Percentiles rank a stretch among this genome's conserved stretches.
Evolutionary conservation across 306 rosid genomes (phyloP).

Genomic region (Canavalia gladiata): DNA sequence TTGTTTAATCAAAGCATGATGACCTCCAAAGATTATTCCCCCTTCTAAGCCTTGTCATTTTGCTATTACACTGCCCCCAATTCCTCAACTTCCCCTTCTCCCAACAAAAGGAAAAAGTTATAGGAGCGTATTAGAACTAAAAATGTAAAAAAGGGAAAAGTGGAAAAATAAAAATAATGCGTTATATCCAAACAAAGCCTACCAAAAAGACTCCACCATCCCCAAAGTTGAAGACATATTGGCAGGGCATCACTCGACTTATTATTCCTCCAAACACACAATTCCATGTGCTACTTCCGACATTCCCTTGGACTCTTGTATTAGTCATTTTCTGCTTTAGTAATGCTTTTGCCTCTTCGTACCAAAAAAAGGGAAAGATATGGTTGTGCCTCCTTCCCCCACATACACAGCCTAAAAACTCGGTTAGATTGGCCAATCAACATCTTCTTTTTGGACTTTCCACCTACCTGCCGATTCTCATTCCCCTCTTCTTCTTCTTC

Average conservation of each 20-base stretch:
- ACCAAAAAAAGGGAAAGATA: slow-evolving; percentile 44
- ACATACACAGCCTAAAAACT: slow-evolving; percentile 48
- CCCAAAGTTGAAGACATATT: slow-evolving; percentile 59
- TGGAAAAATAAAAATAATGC: background rate
- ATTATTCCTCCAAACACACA: slow-evolving; percentile 87
- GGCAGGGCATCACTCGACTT: slow-evolving; percentile 65
- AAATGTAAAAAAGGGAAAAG: slow-evolving; percentile 28
- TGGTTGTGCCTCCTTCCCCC: slow-evolving; percentile 58
- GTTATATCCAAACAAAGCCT: slow-evolving; percentile 44
- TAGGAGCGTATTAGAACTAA: slow-evolving; percentile 28
- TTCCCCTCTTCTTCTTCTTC: slow-evolving; percentile 33
- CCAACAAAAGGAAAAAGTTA: slow-evolving; percentile 59
- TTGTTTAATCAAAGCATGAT: slow-evolving; percentile 71
- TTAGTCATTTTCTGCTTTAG: slow-evolving; percentile 56
- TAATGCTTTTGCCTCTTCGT: slow-evolving; percentile 59
- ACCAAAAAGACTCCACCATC: slow-evolving; percentile 50
- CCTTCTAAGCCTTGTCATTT: slow-evolving; percentile 56
- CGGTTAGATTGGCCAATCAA: slow-evolving; percentile 70
- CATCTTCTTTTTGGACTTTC: slow-evolving; percentile 80
- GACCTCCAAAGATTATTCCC: slow-evolving; percentile 62
- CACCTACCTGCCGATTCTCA: slow-evolving; percentile 72
- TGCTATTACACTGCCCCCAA: slow-evolving; percentile 60
- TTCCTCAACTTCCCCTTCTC: slow-evolving; percentile 52
- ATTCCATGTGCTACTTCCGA: slow-evolving; percentile 83
- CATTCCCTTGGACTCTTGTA: slow-evolving; percentile 80